Percentiles rank a stretch among this genome's conserved stretches.
These are phyloP conservation scores for Cucurbita maxima DNA, from an alignment of 306 rosid species.

Conservation along the genomic window DNA sequence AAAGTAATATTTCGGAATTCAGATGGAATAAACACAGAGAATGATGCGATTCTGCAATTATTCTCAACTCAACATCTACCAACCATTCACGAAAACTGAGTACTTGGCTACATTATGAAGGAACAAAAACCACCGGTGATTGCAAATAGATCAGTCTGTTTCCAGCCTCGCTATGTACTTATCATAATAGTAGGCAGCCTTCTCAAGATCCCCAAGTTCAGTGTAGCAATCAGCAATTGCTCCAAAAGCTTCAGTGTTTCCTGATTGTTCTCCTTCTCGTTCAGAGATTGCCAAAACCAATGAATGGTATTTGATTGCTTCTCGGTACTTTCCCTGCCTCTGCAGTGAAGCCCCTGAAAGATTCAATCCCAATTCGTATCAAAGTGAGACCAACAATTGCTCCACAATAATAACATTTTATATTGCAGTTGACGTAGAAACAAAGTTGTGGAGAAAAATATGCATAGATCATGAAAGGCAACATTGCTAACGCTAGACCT, in stretches of 20 bases:
- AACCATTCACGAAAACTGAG: not conserved
- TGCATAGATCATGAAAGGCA: not conserved
- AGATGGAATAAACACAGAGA: not conserved
- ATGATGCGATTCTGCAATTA: not conserved
- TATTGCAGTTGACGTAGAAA: not conserved
- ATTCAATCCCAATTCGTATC: not conserved
- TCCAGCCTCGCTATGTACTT: slow-evolving; percentile 12
- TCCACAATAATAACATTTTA: not conserved
- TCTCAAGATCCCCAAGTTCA: no score
- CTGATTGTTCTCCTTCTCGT: slow-evolving; percentile 78
- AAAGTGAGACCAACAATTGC: not conserved
- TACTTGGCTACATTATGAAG: not conserved
- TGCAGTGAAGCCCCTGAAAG: slow-evolving; percentile 80
- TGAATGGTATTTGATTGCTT: slow-evolving; percentile 75
- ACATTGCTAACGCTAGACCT: not conserved
- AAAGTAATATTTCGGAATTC: not conserved
- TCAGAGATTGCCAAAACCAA: slow-evolving; percentile 69
- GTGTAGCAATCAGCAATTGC: slow-evolving; percentile 43
- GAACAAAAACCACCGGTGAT: not conserved
- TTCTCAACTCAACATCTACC: slow-evolving; percentile 1
- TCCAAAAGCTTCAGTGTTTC: slow-evolving; percentile 86
- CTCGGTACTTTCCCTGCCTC: slow-evolving; percentile 74
- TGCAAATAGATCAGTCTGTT: slow-evolving; percentile 29
- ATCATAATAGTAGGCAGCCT: not conserved
- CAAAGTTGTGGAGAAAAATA: not conserved